Evolutionary conservation across 2,329 filamentous ascomycete genomes (phyloP).

Genomic region (Fusarium algeriense): DNA sequence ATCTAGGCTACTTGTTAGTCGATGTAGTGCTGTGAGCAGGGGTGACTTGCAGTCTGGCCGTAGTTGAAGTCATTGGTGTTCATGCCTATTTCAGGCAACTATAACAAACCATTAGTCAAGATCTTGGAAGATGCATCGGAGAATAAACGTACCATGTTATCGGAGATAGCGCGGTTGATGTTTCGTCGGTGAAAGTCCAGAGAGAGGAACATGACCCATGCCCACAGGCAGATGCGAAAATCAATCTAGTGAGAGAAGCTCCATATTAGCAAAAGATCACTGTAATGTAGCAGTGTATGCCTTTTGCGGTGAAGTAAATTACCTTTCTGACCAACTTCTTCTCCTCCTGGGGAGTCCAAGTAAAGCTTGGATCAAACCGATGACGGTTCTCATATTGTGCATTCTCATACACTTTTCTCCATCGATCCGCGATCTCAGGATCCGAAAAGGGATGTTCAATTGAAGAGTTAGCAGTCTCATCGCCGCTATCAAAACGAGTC

Average conservation of each 20-base stretch:
- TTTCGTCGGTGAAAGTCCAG: constrained; percentile 62
- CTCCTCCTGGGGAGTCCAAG: constrained; percentile 63
- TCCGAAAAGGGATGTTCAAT: constrained; percentile 62
- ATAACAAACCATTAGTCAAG: not conserved
- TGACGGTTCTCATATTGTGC: constrained; percentile 71
- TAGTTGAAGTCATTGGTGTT: constrained; percentile 61
- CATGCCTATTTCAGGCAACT: constrained; percentile 56
- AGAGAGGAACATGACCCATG: constrained; percentile 63
- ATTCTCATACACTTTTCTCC: constrained; percentile 65
- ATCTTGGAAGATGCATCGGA: fast-evolving
- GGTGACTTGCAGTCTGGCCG: constrained; percentile 52
- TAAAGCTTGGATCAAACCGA: constrained; percentile 63
- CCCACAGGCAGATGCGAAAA: constrained; percentile 53
- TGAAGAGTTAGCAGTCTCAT: constrained; percentile 37
- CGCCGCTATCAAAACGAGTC: constrained; percentile 38
- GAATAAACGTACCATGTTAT: constrained; percentile 51
- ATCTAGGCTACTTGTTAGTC: constrained; percentile 48
- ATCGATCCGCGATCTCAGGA: constrained; percentile 64
- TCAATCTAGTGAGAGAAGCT: constrained; percentile 58
- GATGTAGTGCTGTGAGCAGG: not conserved
- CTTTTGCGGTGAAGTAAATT: not conserved
- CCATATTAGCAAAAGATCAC: constrained; percentile 17
- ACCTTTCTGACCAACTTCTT: constrained; percentile 60
- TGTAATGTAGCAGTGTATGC: fast-evolving
- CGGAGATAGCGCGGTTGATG: constrained; percentile 58